phyloP scores from a whole-genome alignment of 257 asterid species.

The Ligustrum vulgare region DNA sequence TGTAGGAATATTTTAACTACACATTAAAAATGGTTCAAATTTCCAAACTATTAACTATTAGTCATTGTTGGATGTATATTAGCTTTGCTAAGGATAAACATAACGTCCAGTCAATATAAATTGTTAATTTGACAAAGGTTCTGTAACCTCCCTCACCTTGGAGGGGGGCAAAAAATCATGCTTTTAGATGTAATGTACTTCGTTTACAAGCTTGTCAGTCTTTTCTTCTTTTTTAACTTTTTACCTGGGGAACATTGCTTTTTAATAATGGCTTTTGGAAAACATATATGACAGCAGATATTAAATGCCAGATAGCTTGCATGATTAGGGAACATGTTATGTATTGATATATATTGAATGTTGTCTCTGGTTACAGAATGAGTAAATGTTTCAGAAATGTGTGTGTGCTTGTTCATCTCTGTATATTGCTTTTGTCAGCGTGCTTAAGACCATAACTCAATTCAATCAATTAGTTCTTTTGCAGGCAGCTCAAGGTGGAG shows the following conservation, averaged over 20 bases:
- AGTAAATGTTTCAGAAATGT: neutral
- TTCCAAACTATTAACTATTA: neutral
- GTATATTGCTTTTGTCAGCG: constrained; percentile 1
- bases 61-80: neutral
- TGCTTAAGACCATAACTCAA: constrained; percentile 14
- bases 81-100: neutral
- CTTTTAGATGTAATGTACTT: neutral
- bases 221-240: neutral
- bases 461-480: constrained; percentile 25
- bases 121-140: neutral
- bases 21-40: neutral
- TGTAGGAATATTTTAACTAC: neutral
- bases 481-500: constrained; percentile 94
- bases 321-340: constrained; percentile 9
- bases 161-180: neutral
- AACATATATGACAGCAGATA: neutral
- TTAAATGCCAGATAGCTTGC: neutral
- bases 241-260: neutral
- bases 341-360: neutral
- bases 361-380: neutral
- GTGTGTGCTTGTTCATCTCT: no score
- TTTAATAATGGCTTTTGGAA: neutral
- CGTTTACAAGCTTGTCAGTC: neutral
- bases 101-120: neutral
- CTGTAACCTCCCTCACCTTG: neutral